phyloP scores from a whole-genome alignment of 768 basidiomycete species.

The Lanmaoa rubissima region DNA sequence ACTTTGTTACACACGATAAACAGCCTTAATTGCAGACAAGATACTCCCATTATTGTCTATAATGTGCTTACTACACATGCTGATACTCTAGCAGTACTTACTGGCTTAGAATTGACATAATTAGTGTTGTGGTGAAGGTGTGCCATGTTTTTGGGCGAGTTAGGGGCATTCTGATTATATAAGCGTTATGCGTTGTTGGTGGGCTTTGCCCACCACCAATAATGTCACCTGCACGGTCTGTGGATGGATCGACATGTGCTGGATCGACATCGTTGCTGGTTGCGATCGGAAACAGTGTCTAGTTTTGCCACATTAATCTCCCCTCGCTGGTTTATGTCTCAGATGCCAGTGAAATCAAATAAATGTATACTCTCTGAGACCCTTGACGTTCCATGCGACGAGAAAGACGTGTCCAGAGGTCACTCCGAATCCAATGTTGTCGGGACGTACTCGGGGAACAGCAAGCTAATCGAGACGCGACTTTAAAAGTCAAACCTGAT shows the following conservation, averaged over 20 bases:
- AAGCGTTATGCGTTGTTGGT: too few species aligned
- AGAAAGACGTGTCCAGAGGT: background rate
- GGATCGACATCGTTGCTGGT: background rate
- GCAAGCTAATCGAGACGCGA: background rate
- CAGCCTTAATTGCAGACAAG: too few species aligned
- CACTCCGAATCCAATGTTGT: too few species aligned
- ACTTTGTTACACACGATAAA: too few species aligned
- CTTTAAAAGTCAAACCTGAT: constrained; percentile 71
- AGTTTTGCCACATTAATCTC: background rate
- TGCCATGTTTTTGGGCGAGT: too few species aligned
- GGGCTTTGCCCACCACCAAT: too few species aligned
- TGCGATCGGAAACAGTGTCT: background rate
- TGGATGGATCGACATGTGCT: background rate
- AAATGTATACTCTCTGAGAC: background rate
- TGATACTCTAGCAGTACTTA: too few species aligned
- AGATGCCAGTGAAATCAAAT: background rate
- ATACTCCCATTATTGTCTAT: too few species aligned
- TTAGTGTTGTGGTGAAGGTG: too few species aligned
- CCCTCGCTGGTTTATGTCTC: background rate
- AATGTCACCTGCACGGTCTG: background rate
- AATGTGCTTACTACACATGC: too few species aligned
- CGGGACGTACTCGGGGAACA: background rate
- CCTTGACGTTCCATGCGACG: background rate
- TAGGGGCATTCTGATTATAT: too few species aligned
- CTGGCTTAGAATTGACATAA: too few species aligned